phyloP scores from a whole-genome alignment of 1,284 basidiomycete genomes.

The Coriolopsis trogii region DNA sequence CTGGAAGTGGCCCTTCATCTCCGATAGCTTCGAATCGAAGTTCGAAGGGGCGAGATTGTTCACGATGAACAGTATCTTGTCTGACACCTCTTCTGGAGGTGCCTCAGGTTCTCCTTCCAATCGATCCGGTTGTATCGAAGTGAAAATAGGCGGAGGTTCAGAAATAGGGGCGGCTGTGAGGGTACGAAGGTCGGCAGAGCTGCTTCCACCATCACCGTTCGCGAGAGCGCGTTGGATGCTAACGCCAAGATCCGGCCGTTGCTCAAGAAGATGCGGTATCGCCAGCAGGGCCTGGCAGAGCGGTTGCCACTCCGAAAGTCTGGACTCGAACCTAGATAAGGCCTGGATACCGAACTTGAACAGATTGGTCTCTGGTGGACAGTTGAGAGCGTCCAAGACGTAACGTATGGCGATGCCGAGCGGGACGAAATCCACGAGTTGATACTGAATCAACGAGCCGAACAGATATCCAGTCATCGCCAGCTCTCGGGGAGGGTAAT shows the following conservation, averaged over 20 bases:
- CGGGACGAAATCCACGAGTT: conserved; percentile 94
- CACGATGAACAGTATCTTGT: conserved; percentile 96
- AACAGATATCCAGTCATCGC: conserved; percentile 97
- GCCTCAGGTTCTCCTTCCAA: conserved; percentile 62
- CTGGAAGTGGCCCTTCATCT: conserved; percentile 83
- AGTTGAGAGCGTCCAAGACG: conserved; percentile 91
- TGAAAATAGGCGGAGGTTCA: conserved; percentile 66
- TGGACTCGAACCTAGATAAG: conserved; percentile 84
- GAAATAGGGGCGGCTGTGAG: conserved; percentile 36
- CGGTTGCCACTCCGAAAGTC: conserved; percentile 93
- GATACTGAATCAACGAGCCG: conserved; percentile 93
- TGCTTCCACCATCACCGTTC: conserved; percentile 43
- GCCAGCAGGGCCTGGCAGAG: conserved; percentile 89
- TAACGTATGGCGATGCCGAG: conserved; percentile 98
- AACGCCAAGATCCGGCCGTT: conserved; percentile 83
- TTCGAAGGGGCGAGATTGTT: conserved; percentile 97
- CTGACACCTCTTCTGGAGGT: conserved; percentile 88
- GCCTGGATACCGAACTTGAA: conserved; percentile 98
- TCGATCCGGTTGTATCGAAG: conserved; percentile 69
- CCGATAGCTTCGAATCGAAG: conserved; percentile 84
- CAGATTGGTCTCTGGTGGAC: conserved; percentile 88
- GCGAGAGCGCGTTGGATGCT: conserved; percentile 75
- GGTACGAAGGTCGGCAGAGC: conserved; percentile 42
- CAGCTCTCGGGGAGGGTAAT: conserved; percentile 92
- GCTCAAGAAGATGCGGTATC: conserved; percentile 87